A percentile compares a stretch with the other conserved stretches of the same genome.
phyloP scores from a whole-genome alignment of 2,329 filamentous ascomycete genomes.

The Pseudogymnoascus sp. region DNA sequence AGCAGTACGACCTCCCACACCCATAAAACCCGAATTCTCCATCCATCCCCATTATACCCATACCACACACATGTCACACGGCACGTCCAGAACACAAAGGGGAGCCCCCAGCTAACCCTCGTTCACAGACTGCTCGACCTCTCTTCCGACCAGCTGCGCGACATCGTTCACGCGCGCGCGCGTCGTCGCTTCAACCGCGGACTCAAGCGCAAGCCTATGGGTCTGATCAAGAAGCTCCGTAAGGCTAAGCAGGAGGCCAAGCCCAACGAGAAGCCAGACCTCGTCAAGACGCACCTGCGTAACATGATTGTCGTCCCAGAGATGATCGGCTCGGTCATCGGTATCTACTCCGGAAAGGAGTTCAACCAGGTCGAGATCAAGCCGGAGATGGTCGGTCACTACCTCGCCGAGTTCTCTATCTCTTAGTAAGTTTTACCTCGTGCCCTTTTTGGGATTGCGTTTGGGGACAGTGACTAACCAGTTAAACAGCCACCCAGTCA shows the following conservation, averaged over 20 bases:
- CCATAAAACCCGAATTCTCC: not conserved
- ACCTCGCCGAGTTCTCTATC: constrained; percentile 98
- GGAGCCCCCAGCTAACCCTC: constrained; percentile 27
- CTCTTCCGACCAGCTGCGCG: constrained; percentile 94
- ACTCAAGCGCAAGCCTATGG: constrained; percentile 99
- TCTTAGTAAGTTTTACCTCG: constrained; percentile 74
- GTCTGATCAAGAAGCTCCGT: constrained; percentile 99
- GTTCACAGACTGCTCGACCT: constrained; percentile 90
- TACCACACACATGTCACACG: constrained; percentile 16
- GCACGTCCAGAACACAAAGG: constrained; percentile 25
- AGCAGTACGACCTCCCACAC: constrained; percentile 64
- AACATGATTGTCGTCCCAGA: constrained; percentile 99
- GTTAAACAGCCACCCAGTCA: constrained; percentile 82
- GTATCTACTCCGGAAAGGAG: constrained; percentile 99
- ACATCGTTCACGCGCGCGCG: constrained; percentile 98
- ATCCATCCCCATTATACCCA: constrained; percentile 6
- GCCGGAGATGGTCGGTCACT: constrained; percentile 99
- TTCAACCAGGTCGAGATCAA: constrained; percentile 99
- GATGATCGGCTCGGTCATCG: constrained; percentile 98
- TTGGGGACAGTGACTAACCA: constrained; percentile 37
- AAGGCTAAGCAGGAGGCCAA: constrained; percentile 98
- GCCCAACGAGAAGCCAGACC: constrained; percentile 99
- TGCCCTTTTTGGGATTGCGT: not conserved
- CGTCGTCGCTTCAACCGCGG: constrained; percentile 99
- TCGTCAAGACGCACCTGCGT: constrained; percentile 98